Evolutionary conservation across 257 asterid species (phyloP).

Genomic region (Lavandula angustifolia): DNA sequence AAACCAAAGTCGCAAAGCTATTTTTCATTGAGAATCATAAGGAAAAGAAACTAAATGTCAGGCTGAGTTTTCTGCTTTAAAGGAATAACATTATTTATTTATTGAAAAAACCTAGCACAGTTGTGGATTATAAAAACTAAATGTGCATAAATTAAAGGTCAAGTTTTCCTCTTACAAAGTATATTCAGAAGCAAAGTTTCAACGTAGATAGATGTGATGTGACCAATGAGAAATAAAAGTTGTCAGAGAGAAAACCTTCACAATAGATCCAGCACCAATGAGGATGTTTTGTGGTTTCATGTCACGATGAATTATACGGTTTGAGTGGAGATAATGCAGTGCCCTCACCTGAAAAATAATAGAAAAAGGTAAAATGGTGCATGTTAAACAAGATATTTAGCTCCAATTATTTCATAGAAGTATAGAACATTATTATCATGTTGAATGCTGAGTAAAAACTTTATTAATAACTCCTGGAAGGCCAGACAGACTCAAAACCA

Average conservation of each 20-base stretch:
- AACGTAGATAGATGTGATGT: conserved; percentile 12
- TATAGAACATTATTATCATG: conserved; percentile 16
- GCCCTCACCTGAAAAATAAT: conserved; percentile 72
- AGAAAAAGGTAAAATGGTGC: conserved; percentile 24
- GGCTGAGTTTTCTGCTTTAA: conserved; percentile 8
- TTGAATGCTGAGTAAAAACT: not conserved
- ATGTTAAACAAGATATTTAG: conserved; percentile 9
- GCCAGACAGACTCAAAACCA: conserved; percentile 21
- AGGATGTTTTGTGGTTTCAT: conserved; percentile 99
- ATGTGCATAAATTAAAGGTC: not conserved
- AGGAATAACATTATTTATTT: conserved; percentile 9
- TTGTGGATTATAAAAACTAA: too few relatives aligned
- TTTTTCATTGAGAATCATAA: conserved; percentile 34
- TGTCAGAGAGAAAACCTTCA: conserved; percentile 63
- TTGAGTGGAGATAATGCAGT: conserved; percentile 90
- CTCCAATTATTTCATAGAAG: not conserved
- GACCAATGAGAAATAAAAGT: conserved; percentile 5
- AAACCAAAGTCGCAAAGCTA: conserved; percentile 97
- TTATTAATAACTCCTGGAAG: not conserved
- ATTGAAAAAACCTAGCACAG: not conserved
- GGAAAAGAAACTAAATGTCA: conserved; percentile 19
- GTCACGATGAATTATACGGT: conserved; percentile 97
- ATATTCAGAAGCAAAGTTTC: conserved; percentile 2
- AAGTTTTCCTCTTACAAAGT: conserved; percentile 1
- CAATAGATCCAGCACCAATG: conserved; percentile 89